Evolutionary conservation across 768 basidiomycete genomes (phyloP).

Genomic region (Suillus discolor): DNA sequence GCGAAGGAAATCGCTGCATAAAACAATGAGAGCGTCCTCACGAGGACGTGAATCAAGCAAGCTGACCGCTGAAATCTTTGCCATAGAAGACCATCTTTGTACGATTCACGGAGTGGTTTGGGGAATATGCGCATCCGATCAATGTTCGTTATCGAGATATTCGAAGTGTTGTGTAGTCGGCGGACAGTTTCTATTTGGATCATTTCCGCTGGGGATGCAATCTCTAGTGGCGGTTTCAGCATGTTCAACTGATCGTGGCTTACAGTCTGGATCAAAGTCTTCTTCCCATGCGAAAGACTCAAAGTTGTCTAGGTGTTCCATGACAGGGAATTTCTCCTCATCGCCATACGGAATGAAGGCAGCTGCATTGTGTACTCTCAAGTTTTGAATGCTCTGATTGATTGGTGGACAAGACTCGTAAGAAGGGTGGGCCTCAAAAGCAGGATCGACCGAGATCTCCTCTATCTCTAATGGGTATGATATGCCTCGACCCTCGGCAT

Average conservation of each 20-base stretch:
- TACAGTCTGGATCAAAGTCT: slow-evolving; percentile 52
- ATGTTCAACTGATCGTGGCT: slow-evolving; percentile 21
- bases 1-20: slow-evolving; percentile 38
- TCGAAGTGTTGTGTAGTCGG: slow-evolving; percentile 35
- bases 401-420: slow-evolving; percentile 54
- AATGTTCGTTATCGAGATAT: slow-evolving; percentile 38
- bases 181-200: slow-evolving; percentile 49
- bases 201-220: slow-evolving; percentile 42
- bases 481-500: not conserved
- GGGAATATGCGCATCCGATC: slow-evolving; percentile 33
- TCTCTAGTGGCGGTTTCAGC: not conserved
- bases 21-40: not conserved
- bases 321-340: slow-evolving; percentile 39
- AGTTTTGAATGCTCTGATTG: slow-evolving; percentile 31
- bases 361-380: not conserved
- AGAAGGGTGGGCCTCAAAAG: slow-evolving; percentile 24
- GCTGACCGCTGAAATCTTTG: slow-evolving; percentile 44
- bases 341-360: slow-evolving; percentile 52
- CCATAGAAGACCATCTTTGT: slow-evolving; percentile 44
- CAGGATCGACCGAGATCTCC: slow-evolving; percentile 17
- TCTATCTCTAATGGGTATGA: slow-evolving; percentile 15
- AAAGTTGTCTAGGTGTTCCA: slow-evolving; percentile 32
- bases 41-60: not conserved
- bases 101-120: slow-evolving; percentile 21
- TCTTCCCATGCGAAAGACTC: slow-evolving; percentile 37